phyloP scores from a whole-genome alignment of 495 filamentous ascomycete species.

The Neurospora tetrasperma region DNA sequence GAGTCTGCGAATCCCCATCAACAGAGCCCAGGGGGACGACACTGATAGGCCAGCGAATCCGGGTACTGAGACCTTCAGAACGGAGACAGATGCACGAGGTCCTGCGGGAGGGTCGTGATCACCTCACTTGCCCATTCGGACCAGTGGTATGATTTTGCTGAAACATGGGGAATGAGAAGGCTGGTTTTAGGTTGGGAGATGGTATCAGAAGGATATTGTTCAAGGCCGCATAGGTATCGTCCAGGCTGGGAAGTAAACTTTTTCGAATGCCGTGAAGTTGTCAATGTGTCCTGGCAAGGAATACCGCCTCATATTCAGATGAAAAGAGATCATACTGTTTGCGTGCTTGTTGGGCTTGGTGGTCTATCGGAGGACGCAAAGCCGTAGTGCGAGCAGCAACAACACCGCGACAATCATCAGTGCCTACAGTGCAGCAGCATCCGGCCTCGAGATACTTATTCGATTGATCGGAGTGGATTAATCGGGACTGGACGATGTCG shows the following conservation, averaged over 20 bases:
- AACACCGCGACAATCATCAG: neutral
- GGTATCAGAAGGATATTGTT: neutral
- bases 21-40: neutral
- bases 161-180: neutral
- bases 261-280: neutral
- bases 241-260: neutral
- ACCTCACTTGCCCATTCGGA: neutral
- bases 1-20: neutral
- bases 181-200: neutral
- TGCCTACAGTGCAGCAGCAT: neutral
- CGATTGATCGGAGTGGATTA: neutral
- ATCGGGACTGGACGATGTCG: neutral
- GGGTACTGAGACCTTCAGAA: neutral
- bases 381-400: neutral
- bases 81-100: neutral
- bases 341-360: neutral
- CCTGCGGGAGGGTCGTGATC: neutral
- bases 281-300: neutral
- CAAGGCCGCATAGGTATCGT: neutral
- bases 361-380: neutral
- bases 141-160: neutral
- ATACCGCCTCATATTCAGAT: neutral
- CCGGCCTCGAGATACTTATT: neutral
- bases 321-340: neutral
- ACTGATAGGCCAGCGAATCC: neutral